These are phyloP conservation scores for Dictyostelium firmibasis DNA, from an alignment of 78 protist genomes.

Conservation along the genomic window DNA sequence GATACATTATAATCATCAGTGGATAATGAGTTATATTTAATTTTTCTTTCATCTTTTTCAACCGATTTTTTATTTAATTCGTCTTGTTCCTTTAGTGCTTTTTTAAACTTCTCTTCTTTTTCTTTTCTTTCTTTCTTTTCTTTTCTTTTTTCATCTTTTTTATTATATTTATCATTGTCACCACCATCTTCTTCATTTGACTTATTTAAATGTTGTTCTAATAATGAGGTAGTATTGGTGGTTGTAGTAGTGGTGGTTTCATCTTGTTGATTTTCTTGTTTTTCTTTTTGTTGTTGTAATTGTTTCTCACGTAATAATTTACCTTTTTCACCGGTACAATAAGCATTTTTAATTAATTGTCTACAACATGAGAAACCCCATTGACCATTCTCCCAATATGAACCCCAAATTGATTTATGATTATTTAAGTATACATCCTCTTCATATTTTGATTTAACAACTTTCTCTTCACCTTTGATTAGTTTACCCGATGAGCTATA, in stretches of 20 bases:
- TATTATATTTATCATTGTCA: not conserved
- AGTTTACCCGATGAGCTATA: constrained; percentile 90
- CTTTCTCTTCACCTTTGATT: constrained; percentile 83
- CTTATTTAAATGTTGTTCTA: constrained; percentile 24
- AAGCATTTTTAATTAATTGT: constrained; percentile 67
- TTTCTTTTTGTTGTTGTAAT: not conserved
- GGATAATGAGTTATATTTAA: constrained; percentile 59
- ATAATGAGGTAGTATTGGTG: not conserved
- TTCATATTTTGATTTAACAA: constrained; percentile 81
- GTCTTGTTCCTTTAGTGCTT: constrained; percentile 62
- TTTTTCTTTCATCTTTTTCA: constrained; percentile 54
- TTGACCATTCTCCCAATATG: constrained; percentile 89
- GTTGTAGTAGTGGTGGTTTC: not conserved
- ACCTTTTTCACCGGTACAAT: constrained; percentile 95
- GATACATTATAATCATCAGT: constrained; percentile 24
- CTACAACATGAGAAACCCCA: constrained; percentile 98
- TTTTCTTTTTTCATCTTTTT: constrained; percentile 42
- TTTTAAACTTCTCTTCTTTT: constrained; percentile 10
- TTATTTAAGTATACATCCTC: constrained; percentile 92
- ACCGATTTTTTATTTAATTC: not conserved
- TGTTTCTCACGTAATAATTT: constrained; percentile 27
- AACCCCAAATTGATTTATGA: constrained; percentile 97
- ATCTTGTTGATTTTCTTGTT: constrained; percentile 10
- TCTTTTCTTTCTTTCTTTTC: constrained; percentile 28
- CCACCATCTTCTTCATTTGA: too few relatives aligned